Evolutionary conservation across 495 filamentous ascomycete genomes (phyloP).

Genomic region (Tuber umbilicatum): DNA sequence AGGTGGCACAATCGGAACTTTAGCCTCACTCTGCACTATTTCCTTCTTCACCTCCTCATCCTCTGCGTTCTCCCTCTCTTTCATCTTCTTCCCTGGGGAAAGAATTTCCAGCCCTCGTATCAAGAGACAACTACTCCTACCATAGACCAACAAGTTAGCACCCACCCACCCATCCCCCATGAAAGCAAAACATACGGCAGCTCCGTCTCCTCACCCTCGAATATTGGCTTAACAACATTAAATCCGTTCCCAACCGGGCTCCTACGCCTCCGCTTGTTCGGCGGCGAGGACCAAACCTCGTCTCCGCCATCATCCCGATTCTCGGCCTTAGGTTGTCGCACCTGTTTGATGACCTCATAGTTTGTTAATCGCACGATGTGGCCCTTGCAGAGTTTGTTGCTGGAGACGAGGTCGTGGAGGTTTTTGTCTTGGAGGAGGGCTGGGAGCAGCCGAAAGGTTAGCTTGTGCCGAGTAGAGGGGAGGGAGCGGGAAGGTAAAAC

Average conservation of each 20-base stretch:
- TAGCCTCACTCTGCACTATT: slow-evolving; percentile 7
- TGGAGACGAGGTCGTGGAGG: background rate
- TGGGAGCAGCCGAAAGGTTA: background rate
- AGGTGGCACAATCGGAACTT: slow-evolving; percentile 4
- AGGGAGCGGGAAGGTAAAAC: background rate
- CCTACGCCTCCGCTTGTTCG: background rate
- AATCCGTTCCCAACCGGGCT: background rate
- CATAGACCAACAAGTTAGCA: background rate
- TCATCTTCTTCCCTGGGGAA: background rate
- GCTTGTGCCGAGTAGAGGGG: background rate
- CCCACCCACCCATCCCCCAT: background rate
- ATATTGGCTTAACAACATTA: background rate
- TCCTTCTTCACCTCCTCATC: slow-evolving; percentile 9
- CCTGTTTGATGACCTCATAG: background rate
- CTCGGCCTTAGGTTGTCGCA: background rate
- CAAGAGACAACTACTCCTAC: background rate
- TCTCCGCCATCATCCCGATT: background rate
- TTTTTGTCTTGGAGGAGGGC: background rate
- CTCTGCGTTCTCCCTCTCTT: background rate
- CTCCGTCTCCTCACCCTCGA: background rate
- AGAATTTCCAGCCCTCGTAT: background rate
- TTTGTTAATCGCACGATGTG: background rate
- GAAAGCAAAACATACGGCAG: background rate
- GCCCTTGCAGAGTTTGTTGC: background rate
- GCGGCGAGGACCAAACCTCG: background rate